A percentile compares a stretch with the other conserved stretches of the same genome.
phyloP scores from a whole-genome alignment of 441 rosid genomes.

The Flueggea neowawraea region DNA sequence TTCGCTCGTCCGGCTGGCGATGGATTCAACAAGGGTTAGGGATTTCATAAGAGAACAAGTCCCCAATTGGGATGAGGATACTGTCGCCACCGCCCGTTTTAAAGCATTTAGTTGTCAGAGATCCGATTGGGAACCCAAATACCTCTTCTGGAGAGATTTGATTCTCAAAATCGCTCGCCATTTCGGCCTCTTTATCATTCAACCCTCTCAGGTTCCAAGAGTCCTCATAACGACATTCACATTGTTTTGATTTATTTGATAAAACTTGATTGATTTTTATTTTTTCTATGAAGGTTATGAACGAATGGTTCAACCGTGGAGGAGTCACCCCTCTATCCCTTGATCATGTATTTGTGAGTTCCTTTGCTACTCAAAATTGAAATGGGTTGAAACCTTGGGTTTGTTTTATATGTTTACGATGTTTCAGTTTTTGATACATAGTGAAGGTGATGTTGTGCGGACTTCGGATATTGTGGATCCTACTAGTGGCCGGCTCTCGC shows the following conservation, averaged over 20 bases:
- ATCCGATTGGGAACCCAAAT: slow-evolving; percentile 78
- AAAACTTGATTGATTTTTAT: neutral
- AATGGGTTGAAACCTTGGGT: neutral
- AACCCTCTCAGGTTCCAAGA: slow-evolving; percentile 42
- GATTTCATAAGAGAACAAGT: slow-evolving; percentile 61
- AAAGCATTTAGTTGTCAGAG: slow-evolving; percentile 90
- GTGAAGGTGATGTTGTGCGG: slow-evolving; percentile 66
- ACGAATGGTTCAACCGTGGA: slow-evolving; percentile 56
- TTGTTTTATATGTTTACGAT: neutral
- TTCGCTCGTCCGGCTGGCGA: slow-evolving; percentile 5
- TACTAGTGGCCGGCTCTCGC: slow-evolving; percentile 46
- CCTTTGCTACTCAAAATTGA: neutral
- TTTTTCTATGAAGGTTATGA: slow-evolving; percentile 33
- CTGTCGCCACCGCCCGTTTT: slow-evolving; percentile 66
- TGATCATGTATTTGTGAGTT: slow-evolving; percentile 62
- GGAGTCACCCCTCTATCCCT: slow-evolving; percentile 64
- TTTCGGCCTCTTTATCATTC: slow-evolving; percentile 36
- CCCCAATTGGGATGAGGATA: slow-evolving; percentile 79
- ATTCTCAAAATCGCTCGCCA: slow-evolving; percentile 56
- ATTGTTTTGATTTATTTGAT: neutral
- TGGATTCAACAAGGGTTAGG: slow-evolving; percentile 39
- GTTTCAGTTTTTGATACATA: slow-evolving; percentile 62
- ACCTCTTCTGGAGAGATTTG: slow-evolving; percentile 62
- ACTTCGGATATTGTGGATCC: slow-evolving; percentile 44
- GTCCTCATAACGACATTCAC: neutral